A percentile compares a stretch with the other conserved stretches of the same genome.
phyloP scores from a whole-genome alignment of 2,329 filamentous ascomycete genomes.

The Talaromyces marneffei region DNA sequence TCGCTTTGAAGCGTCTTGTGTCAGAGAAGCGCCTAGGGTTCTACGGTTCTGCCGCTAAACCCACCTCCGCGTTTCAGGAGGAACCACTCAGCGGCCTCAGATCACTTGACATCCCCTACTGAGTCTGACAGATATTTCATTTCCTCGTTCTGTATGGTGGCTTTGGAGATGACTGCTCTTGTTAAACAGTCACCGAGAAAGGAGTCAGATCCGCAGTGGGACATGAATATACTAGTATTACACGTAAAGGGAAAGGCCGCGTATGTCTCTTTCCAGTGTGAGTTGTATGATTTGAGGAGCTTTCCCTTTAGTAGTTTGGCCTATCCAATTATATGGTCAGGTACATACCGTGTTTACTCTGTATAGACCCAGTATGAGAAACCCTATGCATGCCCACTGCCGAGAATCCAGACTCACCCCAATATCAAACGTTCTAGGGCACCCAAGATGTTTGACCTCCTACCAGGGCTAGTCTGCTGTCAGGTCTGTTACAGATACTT shows the following conservation, averaged over 20 bases:
- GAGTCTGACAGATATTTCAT: too few relatives aligned
- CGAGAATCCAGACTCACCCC: neutral
- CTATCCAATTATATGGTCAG: neutral
- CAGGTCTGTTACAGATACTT: slow-evolving; percentile 6
- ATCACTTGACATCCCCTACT: neutral
- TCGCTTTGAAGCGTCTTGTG: slow-evolving; percentile 6
- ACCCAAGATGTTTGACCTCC: slow-evolving; percentile 4
- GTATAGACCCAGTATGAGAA: neutral
- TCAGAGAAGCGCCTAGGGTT: neutral
- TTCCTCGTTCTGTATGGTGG: neutral
- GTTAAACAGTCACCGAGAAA: neutral
- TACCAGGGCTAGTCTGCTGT: slow-evolving; percentile 1
- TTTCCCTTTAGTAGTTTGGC: neutral
- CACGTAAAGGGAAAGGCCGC: slow-evolving; percentile 4
- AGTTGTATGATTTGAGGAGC: neutral
- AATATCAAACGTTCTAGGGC: slow-evolving; percentile 5
- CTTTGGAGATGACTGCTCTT: neutral
- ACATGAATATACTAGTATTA: neutral
- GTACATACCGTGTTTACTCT: neutral
- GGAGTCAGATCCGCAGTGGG: neutral
- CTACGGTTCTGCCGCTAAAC: neutral
- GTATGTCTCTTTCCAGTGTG: neutral
- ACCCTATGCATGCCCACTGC: neutral
- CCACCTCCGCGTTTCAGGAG: slow-evolving; percentile 3
- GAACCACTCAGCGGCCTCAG: neutral